Conservation (phyloP, 2,329 filamentous ascomycete genomes). For the Aspergillus udagawae region DNA sequence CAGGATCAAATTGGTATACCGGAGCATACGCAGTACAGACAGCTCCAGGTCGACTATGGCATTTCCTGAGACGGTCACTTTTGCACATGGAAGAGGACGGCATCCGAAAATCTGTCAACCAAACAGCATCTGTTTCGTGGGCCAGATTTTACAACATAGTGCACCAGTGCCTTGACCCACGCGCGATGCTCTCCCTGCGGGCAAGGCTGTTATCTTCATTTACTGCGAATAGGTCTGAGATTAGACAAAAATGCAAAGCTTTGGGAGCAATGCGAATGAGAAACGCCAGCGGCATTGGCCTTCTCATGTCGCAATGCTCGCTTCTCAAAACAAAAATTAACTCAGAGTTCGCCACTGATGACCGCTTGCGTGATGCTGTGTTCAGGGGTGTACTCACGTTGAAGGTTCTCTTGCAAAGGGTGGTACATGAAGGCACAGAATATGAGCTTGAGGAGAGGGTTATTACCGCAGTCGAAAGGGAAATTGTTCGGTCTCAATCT, state of each 20-base stretch:
- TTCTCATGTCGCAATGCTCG: constrained; percentile 82
- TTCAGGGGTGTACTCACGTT: constrained; percentile 79
- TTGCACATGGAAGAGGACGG: constrained; percentile 43
- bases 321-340: constrained; percentile 60
- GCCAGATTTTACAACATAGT: constrained; percentile 75
- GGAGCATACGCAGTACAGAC: constrained; percentile 83
- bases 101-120: constrained; percentile 8
- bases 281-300: constrained; percentile 79
- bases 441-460: constrained; percentile 55
- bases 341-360: constrained; percentile 38
- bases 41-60: constrained; percentile 70
- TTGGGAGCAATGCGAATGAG: constrained; percentile 71
- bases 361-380: constrained; percentile 69
- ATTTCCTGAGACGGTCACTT: constrained; percentile 64
- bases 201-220: constrained; percentile 73
- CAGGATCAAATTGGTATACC: constrained; percentile 73
- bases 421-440: constrained; percentile 55
- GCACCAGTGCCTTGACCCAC: constrained; percentile 67
- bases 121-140: constrained; percentile 44
- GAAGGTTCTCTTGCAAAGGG: constrained; percentile 75
- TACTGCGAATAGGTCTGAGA: constrained; percentile 69
- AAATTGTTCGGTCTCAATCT: constrained; percentile 48
- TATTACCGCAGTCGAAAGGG: constrained; percentile 56
- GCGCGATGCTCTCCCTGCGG: constrained; percentile 67
- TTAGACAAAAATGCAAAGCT: constrained; percentile 66